Percentiles rank a stretch among this genome's conserved stretches.
Conservation (phyloP, 1,139 yeast species). For the Candida pseudoviswanathii region DNA sequence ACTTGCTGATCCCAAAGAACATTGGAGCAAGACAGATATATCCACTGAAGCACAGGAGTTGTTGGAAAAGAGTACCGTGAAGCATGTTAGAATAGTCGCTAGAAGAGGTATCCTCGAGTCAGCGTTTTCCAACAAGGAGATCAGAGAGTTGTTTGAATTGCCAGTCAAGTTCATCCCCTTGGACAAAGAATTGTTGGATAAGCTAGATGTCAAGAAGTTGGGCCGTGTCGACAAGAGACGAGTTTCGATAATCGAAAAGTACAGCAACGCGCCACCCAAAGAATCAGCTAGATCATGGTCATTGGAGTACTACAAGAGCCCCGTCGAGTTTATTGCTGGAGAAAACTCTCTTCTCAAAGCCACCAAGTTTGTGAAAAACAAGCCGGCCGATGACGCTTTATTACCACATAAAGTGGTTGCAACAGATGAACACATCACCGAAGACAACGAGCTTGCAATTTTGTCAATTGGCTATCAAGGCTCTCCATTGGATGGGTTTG, state of each 20-base stretch:
- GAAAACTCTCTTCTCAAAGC: conserved; percentile 40
- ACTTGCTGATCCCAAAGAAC: conserved; percentile 53
- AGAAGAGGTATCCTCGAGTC: conserved; percentile 83
- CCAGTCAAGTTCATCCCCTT: conserved; percentile 58
- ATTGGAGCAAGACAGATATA: conserved; percentile 77
- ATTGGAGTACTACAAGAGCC: conserved; percentile 69
- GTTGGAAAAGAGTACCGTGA: conserved; percentile 55
- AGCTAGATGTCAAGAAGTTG: conserved; percentile 39
- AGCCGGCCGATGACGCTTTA: conserved; percentile 36
- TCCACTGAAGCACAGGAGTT: conserved; percentile 58
- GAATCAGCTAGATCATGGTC: conserved; percentile 51
- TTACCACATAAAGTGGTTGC: conserved; percentile 42
- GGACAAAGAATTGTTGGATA: conserved; percentile 43
- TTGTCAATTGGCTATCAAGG: conserved; percentile 87
- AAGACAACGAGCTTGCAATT: conserved; percentile 69
- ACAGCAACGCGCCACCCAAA: conserved; percentile 27
- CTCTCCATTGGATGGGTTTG: conserved; percentile 58
- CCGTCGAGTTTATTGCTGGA: conserved; percentile 51
- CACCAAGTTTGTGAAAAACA: conserved; percentile 53
- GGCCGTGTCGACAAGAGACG: conserved; percentile 74
- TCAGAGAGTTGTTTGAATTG: conserved; percentile 78
- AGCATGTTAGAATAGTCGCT: conserved; percentile 72
- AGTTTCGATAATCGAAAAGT: conserved; percentile 62
- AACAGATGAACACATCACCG: conserved; percentile 37
- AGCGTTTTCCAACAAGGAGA: conserved; percentile 90